Conservation (phyloP, 106 monocot species). For the Allium fistulosum region DNA sequence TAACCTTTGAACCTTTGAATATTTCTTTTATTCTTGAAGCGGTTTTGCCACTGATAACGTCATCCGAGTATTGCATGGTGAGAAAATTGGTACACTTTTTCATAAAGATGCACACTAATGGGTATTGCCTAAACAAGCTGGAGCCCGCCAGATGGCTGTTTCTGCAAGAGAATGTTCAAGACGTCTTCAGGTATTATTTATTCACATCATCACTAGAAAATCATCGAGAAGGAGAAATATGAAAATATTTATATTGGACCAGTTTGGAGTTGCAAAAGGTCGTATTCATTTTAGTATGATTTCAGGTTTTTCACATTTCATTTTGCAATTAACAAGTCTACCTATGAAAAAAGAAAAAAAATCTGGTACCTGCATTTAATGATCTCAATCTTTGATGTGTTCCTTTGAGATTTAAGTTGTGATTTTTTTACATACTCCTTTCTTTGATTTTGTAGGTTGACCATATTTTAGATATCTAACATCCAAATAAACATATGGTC, state of each 20-base stretch:
- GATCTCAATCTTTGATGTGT: too few species aligned
- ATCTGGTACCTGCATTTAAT: too few species aligned
- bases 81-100: constrained; percentile 85
- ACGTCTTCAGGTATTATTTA: constrained; percentile 58
- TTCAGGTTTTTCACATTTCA: too few species aligned
- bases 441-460: too few species aligned
- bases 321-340: too few species aligned
- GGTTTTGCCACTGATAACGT: constrained; percentile 77
- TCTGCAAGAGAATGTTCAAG: constrained; percentile 94
- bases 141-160: constrained; percentile 85
- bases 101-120: constrained; percentile 71
- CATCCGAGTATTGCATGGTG: constrained; percentile 73
- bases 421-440: too few species aligned
- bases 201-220: not conserved
- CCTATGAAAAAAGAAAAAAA: too few species aligned
- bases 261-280: constrained; percentile 6
- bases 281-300: too few species aligned
- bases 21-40: constrained; percentile 27
- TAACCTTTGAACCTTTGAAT: not conserved
- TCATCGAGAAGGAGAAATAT: not conserved
- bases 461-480: too few species aligned
- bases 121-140: constrained; percentile 41
- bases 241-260: constrained; percentile 12
- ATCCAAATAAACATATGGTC: too few species aligned
- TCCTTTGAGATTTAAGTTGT: too few species aligned